These are phyloP conservation scores for Trichophyton schoenleinii DNA, from an alignment of 2,329 filamentous ascomycete species.

Conservation along the genomic window DNA sequence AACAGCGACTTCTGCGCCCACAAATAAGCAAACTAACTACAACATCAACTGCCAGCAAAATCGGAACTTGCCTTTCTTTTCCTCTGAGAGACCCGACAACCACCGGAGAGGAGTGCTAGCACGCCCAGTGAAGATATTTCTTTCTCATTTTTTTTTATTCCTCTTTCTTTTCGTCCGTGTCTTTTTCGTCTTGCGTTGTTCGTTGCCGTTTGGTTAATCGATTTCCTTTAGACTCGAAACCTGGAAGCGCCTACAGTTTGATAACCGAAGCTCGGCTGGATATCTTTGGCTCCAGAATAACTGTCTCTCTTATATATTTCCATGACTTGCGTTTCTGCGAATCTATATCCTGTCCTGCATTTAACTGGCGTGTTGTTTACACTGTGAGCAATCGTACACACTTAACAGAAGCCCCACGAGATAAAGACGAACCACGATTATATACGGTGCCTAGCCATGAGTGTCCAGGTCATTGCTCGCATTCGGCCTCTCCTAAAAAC, in stretches of 20 bases:
- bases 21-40: not conserved
- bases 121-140: not conserved
- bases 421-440: not conserved
- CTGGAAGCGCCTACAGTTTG: not conserved
- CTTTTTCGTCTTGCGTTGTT: not conserved
- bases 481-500: conserved; percentile 77
- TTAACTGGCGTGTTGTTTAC: not conserved
- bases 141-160: not conserved
- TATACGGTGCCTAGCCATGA: conserved; percentile 19
- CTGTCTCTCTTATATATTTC: not conserved
- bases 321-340: not conserved
- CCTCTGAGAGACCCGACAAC: not conserved
- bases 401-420: not conserved
- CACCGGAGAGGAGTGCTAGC: not conserved
- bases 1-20: not conserved
- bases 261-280: not conserved
- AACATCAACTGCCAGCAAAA: not conserved
- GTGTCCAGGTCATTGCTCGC: conserved; percentile 75
- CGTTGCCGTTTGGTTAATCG: not conserved
- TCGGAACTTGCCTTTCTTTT: not conserved
- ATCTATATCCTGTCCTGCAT: not conserved
- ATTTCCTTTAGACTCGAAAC: not conserved
- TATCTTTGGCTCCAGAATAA: not conserved
- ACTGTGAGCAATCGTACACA: not conserved
- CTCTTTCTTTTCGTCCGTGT: not conserved